Base-by-base conservation (phyloP, 2,329 filamentous ascomycete species). In the Xylaria sp. region DNA sequence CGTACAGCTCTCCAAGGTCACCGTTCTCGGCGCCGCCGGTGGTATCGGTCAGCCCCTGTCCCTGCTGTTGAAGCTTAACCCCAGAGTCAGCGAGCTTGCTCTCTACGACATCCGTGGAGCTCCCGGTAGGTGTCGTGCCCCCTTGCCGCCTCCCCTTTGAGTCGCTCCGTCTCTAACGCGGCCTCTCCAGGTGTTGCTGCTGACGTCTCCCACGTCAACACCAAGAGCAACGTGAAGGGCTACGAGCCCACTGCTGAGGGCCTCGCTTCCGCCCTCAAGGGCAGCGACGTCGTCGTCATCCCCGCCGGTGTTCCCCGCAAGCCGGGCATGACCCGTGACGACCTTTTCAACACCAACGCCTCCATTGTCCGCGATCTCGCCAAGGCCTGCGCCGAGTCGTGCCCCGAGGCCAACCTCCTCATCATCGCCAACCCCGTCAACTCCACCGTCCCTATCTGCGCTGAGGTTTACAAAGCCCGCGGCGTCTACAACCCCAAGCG, bases 301-400 rank as follows among this genome's bases (percentile, higher is more conserved):
- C 95, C 95, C 76, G 95, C 95, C 75, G 95, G 95, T 86, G 94
- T 99, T 71, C 95, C 95, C 77, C 93, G 95, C 84, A 97, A 97
- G 88, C 95, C 95, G 79, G 95, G 95, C 83, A 99, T 99, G 95
- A 96, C 91, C 83, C 93, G 95, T 86, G 95, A 99, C 82, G 94
- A 99, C 79, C 90, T 99, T 69, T 99, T 99, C 93, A 98, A 98
- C 89, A 99, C 94, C 87, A 99, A 99, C 82, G 95, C 95, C 80
- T 96, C 92, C 78, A 99, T 99, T 80, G 95, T 99, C 79, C 93
- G 94, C 77, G 95, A 98, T 82, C 89, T 99, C 70, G 93, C 94
- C 83, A 96, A 97, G 88, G 93, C 93, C 74, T 89, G 88, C 76
- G 95, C 95, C 75, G 88, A 96, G 75, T 87, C 91, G 72, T 87